Evolutionary conservation across 192 early-diverging fungal species (phyloP).

Genomic region (Podila epigama): DNA sequence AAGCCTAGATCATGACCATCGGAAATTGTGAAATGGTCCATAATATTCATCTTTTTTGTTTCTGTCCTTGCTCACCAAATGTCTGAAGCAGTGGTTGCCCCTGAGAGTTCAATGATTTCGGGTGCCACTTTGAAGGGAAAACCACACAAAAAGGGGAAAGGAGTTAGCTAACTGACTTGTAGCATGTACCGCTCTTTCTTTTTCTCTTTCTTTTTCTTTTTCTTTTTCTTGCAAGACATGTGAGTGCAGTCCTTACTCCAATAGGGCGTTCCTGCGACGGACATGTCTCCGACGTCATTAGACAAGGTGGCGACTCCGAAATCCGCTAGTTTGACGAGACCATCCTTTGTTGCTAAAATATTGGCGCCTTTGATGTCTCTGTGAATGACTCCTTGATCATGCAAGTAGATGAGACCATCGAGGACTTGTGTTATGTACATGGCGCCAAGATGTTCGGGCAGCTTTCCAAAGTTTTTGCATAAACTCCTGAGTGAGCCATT

Average conservation of each 20-base stretch:
- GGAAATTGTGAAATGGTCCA: background rate
- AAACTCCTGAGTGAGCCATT: constrained; percentile 76
- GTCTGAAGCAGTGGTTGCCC: constrained; percentile 73
- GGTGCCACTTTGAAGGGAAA: constrained; percentile 59
- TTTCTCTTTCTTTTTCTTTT: too few species aligned
- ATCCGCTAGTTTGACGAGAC: constrained; percentile 77
- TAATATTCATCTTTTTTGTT: background rate
- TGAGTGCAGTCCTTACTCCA: constrained; percentile 66
- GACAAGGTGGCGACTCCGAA: constrained; percentile 79
- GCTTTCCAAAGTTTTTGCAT: constrained; percentile 75
- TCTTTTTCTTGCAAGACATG: too few species aligned
- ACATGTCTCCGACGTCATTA: constrained; percentile 48
- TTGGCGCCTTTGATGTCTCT: constrained; percentile 93
- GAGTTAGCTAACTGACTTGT: background rate
- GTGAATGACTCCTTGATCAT: constrained; percentile 85
- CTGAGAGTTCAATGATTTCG: constrained; percentile 72
- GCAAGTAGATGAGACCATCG: constrained; percentile 86
- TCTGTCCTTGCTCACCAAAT: constrained; percentile 53
- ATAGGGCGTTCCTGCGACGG: constrained; percentile 75
- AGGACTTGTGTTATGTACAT: constrained; percentile 87
- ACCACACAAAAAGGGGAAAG: background rate
- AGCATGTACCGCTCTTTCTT: too few species aligned
- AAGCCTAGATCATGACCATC: background rate
- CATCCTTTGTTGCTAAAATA: constrained; percentile 74
- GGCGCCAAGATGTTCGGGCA: constrained; percentile 74